Evolutionary conservation across 169 alveolate genomes (phyloP).

Genomic region (Cryptosporidium parvum): DNA sequence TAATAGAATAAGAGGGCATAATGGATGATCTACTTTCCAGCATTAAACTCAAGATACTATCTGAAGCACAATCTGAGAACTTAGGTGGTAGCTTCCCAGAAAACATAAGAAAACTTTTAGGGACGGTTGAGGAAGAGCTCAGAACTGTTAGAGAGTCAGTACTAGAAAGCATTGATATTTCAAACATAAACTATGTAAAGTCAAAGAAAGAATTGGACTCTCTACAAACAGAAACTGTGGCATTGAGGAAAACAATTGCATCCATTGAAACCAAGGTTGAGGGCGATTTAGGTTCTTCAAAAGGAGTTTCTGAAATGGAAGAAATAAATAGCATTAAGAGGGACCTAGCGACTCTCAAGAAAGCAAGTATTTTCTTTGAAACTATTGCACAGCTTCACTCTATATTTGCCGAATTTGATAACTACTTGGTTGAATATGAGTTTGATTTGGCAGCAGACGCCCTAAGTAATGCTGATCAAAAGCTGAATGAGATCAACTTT

Average conservation of each 20-base stretch:
- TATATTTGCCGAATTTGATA: conserved; percentile 68
- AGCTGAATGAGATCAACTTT: conserved; percentile 1
- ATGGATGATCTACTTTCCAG: conserved; percentile 50
- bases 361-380: conserved; percentile 40
- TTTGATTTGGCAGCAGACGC: conserved; percentile 74
- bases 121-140: conserved; percentile 30
- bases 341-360: conserved; percentile 9
- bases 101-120: conserved; percentile 1
- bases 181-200: conserved; percentile 41
- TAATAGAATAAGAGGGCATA: neutral
- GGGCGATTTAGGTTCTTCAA: conserved; percentile 5
- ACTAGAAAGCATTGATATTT: conserved; percentile 49
- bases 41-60: conserved; percentile 2
- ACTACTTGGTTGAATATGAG: conserved; percentile 54
- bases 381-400: conserved; percentile 48
- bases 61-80: conserved; percentile 5
- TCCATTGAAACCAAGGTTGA: conserved; percentile 30
- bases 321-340: conserved; percentile 30
- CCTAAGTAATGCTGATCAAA: conserved; percentile 43
- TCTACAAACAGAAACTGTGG: conserved; percentile 23
- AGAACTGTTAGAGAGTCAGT: conserved; percentile 14
- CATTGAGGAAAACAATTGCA: conserved; percentile 3
- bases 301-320: conserved; percentile 28
- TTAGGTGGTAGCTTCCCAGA: neutral
- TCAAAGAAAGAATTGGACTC: conserved; percentile 49